Percentiles rank a stretch among this genome's conserved stretches.
Conservation (phyloP, 1,284 basidiomycete species). For the Trichosporon inkin region DNA sequence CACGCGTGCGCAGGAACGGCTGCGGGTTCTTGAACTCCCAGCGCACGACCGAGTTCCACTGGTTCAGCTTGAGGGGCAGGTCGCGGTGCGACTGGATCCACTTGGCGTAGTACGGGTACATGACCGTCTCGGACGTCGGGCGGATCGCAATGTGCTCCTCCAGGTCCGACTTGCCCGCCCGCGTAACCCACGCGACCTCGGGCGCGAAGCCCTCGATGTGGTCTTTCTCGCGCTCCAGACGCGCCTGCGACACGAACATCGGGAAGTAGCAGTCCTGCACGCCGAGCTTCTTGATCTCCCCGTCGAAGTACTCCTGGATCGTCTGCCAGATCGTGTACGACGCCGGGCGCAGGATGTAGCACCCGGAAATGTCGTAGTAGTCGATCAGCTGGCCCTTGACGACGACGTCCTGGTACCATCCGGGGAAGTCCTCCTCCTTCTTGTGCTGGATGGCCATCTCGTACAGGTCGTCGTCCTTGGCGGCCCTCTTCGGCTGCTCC, state of each 20-base stretch:
- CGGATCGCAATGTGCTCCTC: slow-evolving; percentile 98
- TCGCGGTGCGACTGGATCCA: slow-evolving; percentile 99
- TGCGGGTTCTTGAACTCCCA: slow-evolving; percentile 99
- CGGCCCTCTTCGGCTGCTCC: slow-evolving; percentile 28
- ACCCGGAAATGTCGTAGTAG: slow-evolving; percentile 97
- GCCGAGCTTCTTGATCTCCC: slow-evolving; percentile 85
- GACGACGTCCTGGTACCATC: slow-evolving; percentile 94
- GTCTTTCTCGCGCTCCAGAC: slow-evolving; percentile 94
- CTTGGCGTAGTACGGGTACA: slow-evolving; percentile 98
- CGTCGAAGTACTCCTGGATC: slow-evolving; percentile 92
- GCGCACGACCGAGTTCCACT: slow-evolving; percentile 98
- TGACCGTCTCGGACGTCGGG: slow-evolving; percentile 95
- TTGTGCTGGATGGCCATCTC: slow-evolving; percentile 90
- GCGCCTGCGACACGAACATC: slow-evolving; percentile 92
- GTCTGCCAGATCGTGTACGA: slow-evolving; percentile 96
- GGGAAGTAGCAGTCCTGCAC: slow-evolving; percentile 99
- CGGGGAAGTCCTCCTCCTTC: slow-evolving; percentile 89
- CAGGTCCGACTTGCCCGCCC: slow-evolving; percentile 85
- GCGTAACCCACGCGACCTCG: slow-evolving; percentile 98
- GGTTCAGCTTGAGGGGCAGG: slow-evolving; percentile 93
- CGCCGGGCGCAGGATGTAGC: slow-evolving; percentile 97
- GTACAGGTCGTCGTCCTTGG: slow-evolving; percentile 72
- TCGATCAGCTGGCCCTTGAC: slow-evolving; percentile 99
- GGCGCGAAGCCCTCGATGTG: slow-evolving; percentile 99
- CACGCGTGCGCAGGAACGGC: slow-evolving; percentile 97